Percentiles rank a stretch among this genome's conserved stretches.
Conservation (phyloP, 768 basidiomycete species). For the Agrocybe praecox region DNA sequence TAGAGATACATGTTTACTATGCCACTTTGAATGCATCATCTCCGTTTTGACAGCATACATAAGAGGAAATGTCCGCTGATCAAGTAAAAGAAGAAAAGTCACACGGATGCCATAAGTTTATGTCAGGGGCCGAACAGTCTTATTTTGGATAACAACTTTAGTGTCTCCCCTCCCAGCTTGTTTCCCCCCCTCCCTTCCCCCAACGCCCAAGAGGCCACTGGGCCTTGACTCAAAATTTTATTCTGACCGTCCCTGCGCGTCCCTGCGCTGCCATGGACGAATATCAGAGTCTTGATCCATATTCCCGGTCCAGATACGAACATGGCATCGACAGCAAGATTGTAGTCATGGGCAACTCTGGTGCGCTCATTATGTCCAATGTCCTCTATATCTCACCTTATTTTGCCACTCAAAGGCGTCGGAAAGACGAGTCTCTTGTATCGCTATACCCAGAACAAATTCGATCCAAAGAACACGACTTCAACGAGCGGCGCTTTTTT, state of each 20-base stretch:
- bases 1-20: conserved; percentile 16
- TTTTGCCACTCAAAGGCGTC: conserved; percentile 56
- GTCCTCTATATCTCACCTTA: conserved; percentile 1
- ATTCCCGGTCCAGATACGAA: conserved; percentile 70
- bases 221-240: conserved; percentile 26
- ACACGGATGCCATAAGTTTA: conserved; percentile 34
- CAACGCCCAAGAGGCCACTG: conserved; percentile 51
- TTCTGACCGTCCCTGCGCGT: conserved; percentile 19
- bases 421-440: conserved; percentile 92
- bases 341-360: conserved; percentile 88
- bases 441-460: conserved; percentile 89
- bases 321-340: conserved; percentile 93
- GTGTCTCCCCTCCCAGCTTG: conserved; percentile 25
- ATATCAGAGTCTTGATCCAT: conserved; percentile 60
- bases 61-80: conserved; percentile 13
- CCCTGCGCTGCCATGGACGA: conserved; percentile 49
- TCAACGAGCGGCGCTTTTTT: conserved; percentile 94
- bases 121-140: conserved; percentile 26
- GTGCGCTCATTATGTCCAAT: conserved; percentile 20
- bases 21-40: neutral
- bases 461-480: conserved; percentile 85
- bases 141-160: conserved; percentile 27
- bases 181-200: conserved; percentile 28
- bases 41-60: neutral
- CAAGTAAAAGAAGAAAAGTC: conserved; percentile 22